Base-by-base conservation (phyloP, 2,329 filamentous ascomycete species). In the Aspergillus ochraceus region DNA sequence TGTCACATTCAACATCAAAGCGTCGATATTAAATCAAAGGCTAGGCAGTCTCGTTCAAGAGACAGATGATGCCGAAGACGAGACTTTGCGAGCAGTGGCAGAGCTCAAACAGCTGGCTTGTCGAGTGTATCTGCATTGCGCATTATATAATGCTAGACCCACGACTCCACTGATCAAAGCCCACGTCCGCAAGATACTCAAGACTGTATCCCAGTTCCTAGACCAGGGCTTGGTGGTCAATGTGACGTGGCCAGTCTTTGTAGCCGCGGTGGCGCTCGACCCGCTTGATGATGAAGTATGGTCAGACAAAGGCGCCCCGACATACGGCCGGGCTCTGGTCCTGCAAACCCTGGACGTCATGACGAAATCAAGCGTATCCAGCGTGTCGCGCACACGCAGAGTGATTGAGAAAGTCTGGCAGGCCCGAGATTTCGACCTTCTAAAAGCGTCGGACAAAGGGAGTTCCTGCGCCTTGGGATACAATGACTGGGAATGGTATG, bases 361-460 rank as follows among this genome's bases (percentile, higher is more conserved):
- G 71, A 70, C 74, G 0, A 72, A 76, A 22, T 76, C 71, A 0
- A 79, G 78, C 1, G 68, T 81, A 0, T 70, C 72, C 2, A 83
- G 82, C 49, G 73, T 82, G 4, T 71, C 76, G 12, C 74, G 78
- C 19, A 81, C 79, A 6, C 70, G 77, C 11, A 74, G 77, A 0
- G 81, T 83, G 2, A 80, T 83, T 54, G 71, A 76, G 8, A 80
- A 79, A 49, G 74, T 83, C 11, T 83, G 81, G 81, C 75, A 77
- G 56, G 74, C 75, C 47, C 73, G 80, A 24, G 79, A 83, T 54
- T 61, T 70, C 30, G 70, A 72, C 49, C 59, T 75, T 42, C 55
- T 72, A 5, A 73, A 70, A 36, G 59, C 56, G 5, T 54, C 59
- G 5, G 20, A 62, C 8, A 64, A 60, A 6, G 68, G 64, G 30